Conservation (phyloP, 2,329 filamentous ascomycete species). For the Xylaria sp. region DNA sequence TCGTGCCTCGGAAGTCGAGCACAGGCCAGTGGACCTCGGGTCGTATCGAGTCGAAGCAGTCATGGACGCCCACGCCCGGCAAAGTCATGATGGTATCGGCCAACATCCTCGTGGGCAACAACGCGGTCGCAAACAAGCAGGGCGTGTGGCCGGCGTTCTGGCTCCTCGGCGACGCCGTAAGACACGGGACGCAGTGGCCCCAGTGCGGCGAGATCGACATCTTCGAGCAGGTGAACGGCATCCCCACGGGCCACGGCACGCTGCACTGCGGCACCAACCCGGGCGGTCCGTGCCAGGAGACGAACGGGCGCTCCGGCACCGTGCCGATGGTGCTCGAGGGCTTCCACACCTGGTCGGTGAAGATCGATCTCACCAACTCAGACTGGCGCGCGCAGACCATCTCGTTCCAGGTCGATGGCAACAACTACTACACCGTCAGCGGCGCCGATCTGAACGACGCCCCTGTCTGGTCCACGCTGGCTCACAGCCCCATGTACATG, state of each 20-base stretch:
- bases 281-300: constrained; percentile 65
- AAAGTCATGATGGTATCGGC: constrained; percentile 60
- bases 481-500: constrained; percentile 61
- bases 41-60: constrained; percentile 62
- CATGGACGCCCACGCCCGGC: constrained; percentile 59
- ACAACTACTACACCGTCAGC: constrained; percentile 56
- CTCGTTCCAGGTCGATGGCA: constrained; percentile 61
- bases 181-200: constrained; percentile 63
- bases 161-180: constrained; percentile 63
- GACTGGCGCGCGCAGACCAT: constrained; percentile 63
- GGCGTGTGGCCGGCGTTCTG: constrained; percentile 71
- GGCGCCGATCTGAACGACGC: constrained; percentile 59
- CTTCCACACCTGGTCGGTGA: constrained; percentile 63
- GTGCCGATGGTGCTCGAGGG: constrained; percentile 53
- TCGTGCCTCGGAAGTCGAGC: constrained; percentile 59
- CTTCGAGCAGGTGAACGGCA: constrained; percentile 66
- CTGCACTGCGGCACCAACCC: constrained; percentile 61
- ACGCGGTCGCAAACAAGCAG: constrained; percentile 55
- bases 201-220: constrained; percentile 67
- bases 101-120: constrained; percentile 59
- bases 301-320: constrained; percentile 54
- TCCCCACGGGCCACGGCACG: constrained; percentile 59
- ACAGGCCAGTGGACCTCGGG: constrained; percentile 63
- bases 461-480: constrained; percentile 61
- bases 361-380: constrained; percentile 60